A percentile compares a stretch with the other conserved stretches of the same genome.
These are phyloP conservation scores for Choanephora cucurbitarum DNA, from an alignment of 371 early-diverging fungal genomes.

Conservation along the genomic window DNA sequence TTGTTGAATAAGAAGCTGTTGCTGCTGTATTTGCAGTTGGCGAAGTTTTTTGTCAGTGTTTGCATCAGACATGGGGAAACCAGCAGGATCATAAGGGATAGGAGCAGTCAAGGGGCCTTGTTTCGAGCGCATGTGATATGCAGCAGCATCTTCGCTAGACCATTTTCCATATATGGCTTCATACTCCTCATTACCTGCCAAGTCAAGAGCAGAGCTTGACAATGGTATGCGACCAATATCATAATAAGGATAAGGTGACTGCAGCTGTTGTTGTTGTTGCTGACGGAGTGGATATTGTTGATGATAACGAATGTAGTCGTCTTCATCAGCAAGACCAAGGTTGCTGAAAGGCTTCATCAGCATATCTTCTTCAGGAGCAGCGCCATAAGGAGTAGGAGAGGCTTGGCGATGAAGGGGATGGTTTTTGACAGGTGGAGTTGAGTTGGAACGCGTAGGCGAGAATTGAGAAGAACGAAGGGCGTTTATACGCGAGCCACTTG, in stretches of 20 bases:
- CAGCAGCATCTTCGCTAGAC: slow-evolving; percentile 21
- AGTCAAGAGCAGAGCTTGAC: slow-evolving; percentile 11
- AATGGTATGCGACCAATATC: background rate
- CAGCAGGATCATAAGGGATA: slow-evolving; percentile 27
- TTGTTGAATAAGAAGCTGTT: slow-evolving; percentile 49
- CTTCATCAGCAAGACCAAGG: slow-evolving; percentile 12
- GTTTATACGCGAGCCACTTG: slow-evolving; percentile 8
- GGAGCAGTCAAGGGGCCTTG: slow-evolving; percentile 35
- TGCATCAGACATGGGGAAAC: slow-evolving; percentile 19
- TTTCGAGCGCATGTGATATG: slow-evolving; percentile 25
- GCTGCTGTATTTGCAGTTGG: slow-evolving; percentile 52
- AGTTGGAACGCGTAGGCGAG: slow-evolving; percentile 14
- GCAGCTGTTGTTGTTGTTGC: background rate
- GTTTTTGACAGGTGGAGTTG: slow-evolving; percentile 27
- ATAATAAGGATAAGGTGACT: slow-evolving; percentile 6
- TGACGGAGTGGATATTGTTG: background rate
- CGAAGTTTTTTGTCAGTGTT: slow-evolving; percentile 52
- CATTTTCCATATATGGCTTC: slow-evolving; percentile 22
- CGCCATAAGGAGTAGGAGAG: background rate
- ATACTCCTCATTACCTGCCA: slow-evolving; percentile 16
- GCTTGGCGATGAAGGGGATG: background rate
- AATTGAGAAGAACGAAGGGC: slow-evolving; percentile 12
- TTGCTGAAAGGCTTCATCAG: slow-evolving; percentile 12
- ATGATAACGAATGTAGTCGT: slow-evolving; percentile 14
- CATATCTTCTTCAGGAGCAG: slow-evolving; percentile 4